phyloP scores from a whole-genome alignment of 2,329 filamentous ascomycete species.

The Sporothrix protearum region DNA sequence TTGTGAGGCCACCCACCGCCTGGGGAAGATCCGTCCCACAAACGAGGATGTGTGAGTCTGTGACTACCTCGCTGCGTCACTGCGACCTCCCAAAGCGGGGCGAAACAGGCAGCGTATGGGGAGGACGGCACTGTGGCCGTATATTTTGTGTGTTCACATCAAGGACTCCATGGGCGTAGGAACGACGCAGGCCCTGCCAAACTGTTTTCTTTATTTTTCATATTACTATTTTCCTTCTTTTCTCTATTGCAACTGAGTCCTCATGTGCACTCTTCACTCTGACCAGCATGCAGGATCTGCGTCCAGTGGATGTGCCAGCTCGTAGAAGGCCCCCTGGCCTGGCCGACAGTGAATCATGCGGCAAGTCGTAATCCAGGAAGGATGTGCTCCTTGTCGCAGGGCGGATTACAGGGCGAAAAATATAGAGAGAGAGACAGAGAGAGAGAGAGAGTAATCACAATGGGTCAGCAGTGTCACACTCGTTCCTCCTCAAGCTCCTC shows the following conservation, averaged over 20 bases:
- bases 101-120: neutral
- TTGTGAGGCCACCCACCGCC: conserved; percentile 6
- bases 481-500: neutral
- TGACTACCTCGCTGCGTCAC: conserved; percentile 11
- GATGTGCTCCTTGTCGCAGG: neutral
- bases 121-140: neutral
- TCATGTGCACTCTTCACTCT: neutral
- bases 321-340: neutral
- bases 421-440: no score
- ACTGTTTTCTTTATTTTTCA: neutral
- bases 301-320: neutral
- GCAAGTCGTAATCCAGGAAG: neutral
- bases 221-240: neutral
- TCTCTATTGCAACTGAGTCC: no score
- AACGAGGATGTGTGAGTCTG: conserved; percentile 9
- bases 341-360: neutral
- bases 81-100: neutral
- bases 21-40: neutral
- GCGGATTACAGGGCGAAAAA: neutral
- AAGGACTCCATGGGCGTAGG: neutral
- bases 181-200: neutral
- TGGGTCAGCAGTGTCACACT: no score
- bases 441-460: no score
- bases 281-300: neutral
- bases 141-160: neutral